Evolutionary conservation across 371 early-diverging fungal genomes (phyloP).

Genomic region (Cokeromyces recurvatus): DNA sequence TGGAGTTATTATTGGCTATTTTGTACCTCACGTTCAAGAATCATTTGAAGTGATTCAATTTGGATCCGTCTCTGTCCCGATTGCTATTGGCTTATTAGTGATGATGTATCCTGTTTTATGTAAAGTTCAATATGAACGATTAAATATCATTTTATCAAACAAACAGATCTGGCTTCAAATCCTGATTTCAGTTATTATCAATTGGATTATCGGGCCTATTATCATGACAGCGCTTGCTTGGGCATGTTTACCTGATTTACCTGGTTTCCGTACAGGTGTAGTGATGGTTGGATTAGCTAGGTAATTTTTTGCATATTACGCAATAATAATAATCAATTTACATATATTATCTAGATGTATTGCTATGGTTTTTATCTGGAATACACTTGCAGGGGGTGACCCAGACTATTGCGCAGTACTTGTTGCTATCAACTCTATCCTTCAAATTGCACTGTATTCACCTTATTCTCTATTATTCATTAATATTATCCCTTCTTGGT

Average conservation of each 20-base stretch:
- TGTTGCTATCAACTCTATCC: conserved; percentile 65
- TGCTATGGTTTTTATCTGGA: conserved; percentile 85
- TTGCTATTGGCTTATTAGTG: conserved; percentile 57
- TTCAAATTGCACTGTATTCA: conserved; percentile 64
- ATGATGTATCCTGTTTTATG: conserved; percentile 80
- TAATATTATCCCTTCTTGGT: conserved; percentile 46
- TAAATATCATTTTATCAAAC: conserved; percentile 36
- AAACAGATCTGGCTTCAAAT: conserved; percentile 42
- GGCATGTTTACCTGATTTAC: conserved; percentile 67
- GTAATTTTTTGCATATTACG: conserved; percentile 9
- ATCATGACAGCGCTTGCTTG: conserved; percentile 72
- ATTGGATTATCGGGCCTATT: conserved; percentile 69
- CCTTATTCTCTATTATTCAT: conserved; percentile 60
- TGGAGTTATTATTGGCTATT: conserved; percentile 69
- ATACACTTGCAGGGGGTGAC: conserved; percentile 63
- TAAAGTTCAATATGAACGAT: conserved; percentile 57
- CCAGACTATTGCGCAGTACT: conserved; percentile 63
- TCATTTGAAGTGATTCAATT: conserved; percentile 52
- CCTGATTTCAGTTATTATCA: conserved; percentile 53
- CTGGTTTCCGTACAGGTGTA: conserved; percentile 67
- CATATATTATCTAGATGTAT: conserved; percentile 46
- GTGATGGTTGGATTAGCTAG: conserved; percentile 67
- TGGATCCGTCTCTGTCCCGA: conserved; percentile 66
- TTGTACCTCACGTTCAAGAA: conserved; percentile 51
- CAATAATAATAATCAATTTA: not conserved